A percentile compares a stretch with the other conserved stretches of the same genome.
phyloP scores from a whole-genome alignment of 768 basidiomycete species.

The Russula emetica region DNA sequence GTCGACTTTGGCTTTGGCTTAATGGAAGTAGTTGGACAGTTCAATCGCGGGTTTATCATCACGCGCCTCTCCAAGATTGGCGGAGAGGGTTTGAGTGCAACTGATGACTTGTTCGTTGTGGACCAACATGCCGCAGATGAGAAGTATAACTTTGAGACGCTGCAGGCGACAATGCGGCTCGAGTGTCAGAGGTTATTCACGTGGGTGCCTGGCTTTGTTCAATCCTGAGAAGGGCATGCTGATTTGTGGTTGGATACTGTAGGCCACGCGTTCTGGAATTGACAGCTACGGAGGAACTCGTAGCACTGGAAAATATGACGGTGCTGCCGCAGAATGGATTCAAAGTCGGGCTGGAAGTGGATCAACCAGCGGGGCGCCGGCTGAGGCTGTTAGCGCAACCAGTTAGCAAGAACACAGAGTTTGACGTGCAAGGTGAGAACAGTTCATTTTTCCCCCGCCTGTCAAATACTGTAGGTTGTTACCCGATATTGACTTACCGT shows the following conservation, averaged over 20 bases:
- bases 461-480: background rate
- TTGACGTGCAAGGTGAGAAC: conserved; percentile 79
- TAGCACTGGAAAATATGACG: conserved; percentile 84
- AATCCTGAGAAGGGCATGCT: background rate
- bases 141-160: conserved; percentile 95
- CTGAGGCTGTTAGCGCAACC: conserved; percentile 79
- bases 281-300: conserved; percentile 83
- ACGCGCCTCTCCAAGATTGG: conserved; percentile 52
- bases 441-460: background rate
- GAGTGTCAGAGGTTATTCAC: conserved; percentile 79
- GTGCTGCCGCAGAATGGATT: conserved; percentile 85
- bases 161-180: conserved; percentile 88
- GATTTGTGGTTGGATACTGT: conserved; percentile 7
- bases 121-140: conserved; percentile 98
- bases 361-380: conserved; percentile 39
- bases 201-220: conserved; percentile 43
- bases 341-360: conserved; percentile 60
- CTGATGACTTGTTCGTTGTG: conserved; percentile 91
- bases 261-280: conserved; percentile 78
- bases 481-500: conserved; percentile 3
- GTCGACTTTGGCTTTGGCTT: conserved; percentile 70
- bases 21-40: conserved; percentile 91
- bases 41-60: conserved; percentile 94
- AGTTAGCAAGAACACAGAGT: conserved; percentile 85
- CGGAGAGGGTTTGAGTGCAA: background rate